Base-by-base conservation (phyloP, 192 early-diverging fungal species). In the Podila clonocystis region DNA sequence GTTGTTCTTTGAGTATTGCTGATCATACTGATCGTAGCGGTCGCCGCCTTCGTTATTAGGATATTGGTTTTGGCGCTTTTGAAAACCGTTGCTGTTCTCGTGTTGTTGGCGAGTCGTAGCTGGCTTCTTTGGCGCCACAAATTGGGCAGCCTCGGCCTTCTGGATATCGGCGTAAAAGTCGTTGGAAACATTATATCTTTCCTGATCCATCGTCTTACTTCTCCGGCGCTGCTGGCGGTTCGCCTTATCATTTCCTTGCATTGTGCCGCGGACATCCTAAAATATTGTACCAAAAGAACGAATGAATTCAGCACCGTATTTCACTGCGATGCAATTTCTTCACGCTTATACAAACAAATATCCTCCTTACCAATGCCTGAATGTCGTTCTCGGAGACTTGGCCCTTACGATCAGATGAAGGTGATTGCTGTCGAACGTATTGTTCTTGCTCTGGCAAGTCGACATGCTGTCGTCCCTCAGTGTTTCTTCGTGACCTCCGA, bases 401-500 rank as follows among this genome's bases (percentile, higher is more conserved):
- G 52, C 52, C 52, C 6, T 55, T 55, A 7, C 24, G 22, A 26
- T 55, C 52, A 17, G 24, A 17, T 26, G 52, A 12, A 24, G 52
- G 52, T 55, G 52, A n/a, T 22, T 55, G 52, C 41, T 45, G 41
- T 45, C 41, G 41, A 15, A 17, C 13, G 4, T 45, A 45, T 24
- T 9, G n/a, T 8, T n/a, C 52, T 6, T 55, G 20, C n/a, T n/a
- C 20, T 55, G 19, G 52, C 24, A 55, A 24, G 24, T 55, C 52
- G 9, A 24, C 2, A 2, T 22, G 52, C 52, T 55, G 52, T 9
- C 52, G 52, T 55, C 52, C 52, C 9, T 78, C 59, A 19, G 75
- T 78, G 50, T 78, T 67, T 3, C 75, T 38, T 13, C 75, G 64
- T 15, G 75, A 20, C 24, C 75, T 36, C 20, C 75, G 63, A 9